These are phyloP conservation scores for Diaporthe aspalathi DNA, from an alignment of 2,329 filamentous ascomycete genomes.

Conservation along the genomic window DNA sequence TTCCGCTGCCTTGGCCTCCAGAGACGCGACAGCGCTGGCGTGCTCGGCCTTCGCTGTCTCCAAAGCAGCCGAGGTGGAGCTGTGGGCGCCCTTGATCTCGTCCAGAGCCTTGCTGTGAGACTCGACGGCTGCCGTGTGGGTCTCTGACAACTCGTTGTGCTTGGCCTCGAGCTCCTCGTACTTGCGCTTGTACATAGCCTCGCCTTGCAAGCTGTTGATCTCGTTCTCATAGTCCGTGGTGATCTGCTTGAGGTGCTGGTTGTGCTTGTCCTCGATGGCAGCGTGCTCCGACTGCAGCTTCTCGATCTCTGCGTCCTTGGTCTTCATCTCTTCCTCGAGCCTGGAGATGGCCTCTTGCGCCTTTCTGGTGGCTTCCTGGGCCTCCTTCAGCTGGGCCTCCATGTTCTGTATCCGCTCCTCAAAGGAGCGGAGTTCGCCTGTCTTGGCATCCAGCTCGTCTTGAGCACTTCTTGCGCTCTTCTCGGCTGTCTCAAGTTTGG, in stretches of 20 bases:
- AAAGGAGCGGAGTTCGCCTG: conserved; percentile 52
- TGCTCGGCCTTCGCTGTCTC: conserved; percentile 58
- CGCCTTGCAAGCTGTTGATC: conserved; percentile 71
- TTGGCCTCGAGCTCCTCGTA: conserved; percentile 70
- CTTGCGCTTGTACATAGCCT: conserved; percentile 73
- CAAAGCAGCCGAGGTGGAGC: conserved; percentile 58
- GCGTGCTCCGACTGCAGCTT: conserved; percentile 63
- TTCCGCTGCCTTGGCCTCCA: conserved; percentile 63
- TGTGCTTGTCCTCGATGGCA: conserved; percentile 59
- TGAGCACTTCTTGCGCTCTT: conserved; percentile 57
- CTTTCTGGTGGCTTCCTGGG: conserved; percentile 56
- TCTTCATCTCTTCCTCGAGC: conserved; percentile 59
- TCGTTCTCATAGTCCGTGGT: conserved; percentile 73
- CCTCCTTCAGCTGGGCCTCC: conserved; percentile 59
- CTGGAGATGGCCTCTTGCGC: conserved; percentile 59
- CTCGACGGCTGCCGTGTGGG: conserved; percentile 50
- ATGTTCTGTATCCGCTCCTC: conserved; percentile 55
- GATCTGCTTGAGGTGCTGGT: conserved; percentile 67
- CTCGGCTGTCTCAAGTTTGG: conserved; percentile 60
- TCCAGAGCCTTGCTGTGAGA: conserved; percentile 56
- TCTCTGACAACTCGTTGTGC: conserved; percentile 60
- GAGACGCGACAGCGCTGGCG: conserved; percentile 55
- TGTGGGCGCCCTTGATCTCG: conserved; percentile 57
- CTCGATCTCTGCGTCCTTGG: conserved; percentile 61
- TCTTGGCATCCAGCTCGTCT: conserved; percentile 57